Percentiles rank a stretch among this genome's conserved stretches.
These are phyloP conservation scores for Microdochium trichocladiopsis DNA, from an alignment of 2,329 filamentous ascomycete genomes.

Conservation along the genomic window DNA sequence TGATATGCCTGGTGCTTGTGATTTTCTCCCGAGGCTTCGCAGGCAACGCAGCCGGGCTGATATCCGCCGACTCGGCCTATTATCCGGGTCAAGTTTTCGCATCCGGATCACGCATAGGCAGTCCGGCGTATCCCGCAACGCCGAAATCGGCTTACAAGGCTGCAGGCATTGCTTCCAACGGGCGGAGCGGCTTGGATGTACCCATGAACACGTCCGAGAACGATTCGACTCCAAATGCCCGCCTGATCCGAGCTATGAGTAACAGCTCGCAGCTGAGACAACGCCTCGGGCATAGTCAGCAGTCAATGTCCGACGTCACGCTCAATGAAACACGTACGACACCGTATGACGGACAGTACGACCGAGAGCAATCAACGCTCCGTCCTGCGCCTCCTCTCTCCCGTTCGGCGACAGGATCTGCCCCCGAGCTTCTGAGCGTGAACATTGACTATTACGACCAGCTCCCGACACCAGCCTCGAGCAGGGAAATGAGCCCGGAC, in stretches of 20 bases:
- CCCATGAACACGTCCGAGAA: neutral
- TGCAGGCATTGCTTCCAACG: neutral
- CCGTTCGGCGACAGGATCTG: neutral
- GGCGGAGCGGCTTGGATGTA: neutral
- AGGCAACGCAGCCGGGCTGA: slow-evolving; percentile 11
- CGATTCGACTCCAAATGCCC: neutral
- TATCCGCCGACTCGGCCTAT: slow-evolving; percentile 15
- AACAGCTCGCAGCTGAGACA: neutral
- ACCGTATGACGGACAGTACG: too few relatives aligned
- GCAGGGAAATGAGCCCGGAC: neutral
- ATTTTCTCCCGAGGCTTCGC: slow-evolving; percentile 62
- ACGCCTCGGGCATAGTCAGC: neutral
- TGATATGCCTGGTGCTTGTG: slow-evolving; percentile 80
- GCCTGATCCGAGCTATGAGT: neutral
- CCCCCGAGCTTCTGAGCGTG: neutral
- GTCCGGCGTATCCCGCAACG: slow-evolving; percentile 17
- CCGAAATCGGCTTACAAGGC: slow-evolving; percentile 7
- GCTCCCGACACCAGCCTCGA: slow-evolving; percentile 15
- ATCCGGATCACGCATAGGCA: slow-evolving; percentile 11
- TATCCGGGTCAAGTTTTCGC: slow-evolving; percentile 19
- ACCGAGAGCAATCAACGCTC: neutral
- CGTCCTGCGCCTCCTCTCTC: neutral
- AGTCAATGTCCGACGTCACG: neutral
- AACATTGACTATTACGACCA: slow-evolving; percentile 3
- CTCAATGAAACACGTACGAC: too few relatives aligned